These are phyloP conservation scores for Cladobotryum protrusum DNA, from an alignment of 2,329 filamentous ascomycete genomes.

Conservation along the genomic window DNA sequence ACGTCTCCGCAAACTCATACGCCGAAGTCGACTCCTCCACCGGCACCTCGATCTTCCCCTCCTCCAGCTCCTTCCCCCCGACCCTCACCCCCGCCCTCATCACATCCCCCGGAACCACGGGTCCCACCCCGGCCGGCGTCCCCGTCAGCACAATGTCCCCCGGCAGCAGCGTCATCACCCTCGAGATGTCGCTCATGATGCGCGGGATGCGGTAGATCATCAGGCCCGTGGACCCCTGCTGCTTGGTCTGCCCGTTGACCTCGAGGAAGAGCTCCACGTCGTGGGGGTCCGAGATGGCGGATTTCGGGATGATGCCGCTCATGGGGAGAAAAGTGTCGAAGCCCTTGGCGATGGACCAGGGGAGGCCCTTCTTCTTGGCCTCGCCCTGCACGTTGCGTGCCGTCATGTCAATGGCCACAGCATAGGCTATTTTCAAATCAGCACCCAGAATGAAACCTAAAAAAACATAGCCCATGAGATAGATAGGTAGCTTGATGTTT, in stretches of 20 bases:
- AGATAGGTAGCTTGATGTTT: too few species aligned
- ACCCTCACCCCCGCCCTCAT: slow-evolving; percentile 80
- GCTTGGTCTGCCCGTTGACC: slow-evolving; percentile 72
- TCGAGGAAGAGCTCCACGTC: slow-evolving; percentile 78
- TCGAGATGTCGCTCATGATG: slow-evolving; percentile 83
- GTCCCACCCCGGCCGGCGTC: slow-evolving; percentile 91
- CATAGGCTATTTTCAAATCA: slow-evolving; percentile 55
- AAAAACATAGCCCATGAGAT: not conserved
- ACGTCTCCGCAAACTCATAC: slow-evolving; percentile 74
- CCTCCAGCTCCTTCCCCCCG: slow-evolving; percentile 73
- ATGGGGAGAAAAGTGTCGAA: slow-evolving; percentile 97
- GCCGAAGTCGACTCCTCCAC: slow-evolving; percentile 73
- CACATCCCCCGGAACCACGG: slow-evolving; percentile 76
- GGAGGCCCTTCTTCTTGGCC: slow-evolving; percentile 89
- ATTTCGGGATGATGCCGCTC: slow-evolving; percentile 72
- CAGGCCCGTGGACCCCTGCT: slow-evolving; percentile 83
- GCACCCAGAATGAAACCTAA: not conserved
- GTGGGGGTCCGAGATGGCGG: slow-evolving; percentile 77
- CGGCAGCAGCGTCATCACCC: slow-evolving; percentile 87
- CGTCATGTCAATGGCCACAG: slow-evolving; percentile 94
- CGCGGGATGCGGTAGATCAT: slow-evolving; percentile 91
- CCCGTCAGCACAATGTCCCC: slow-evolving; percentile 95
- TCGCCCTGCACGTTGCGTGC: slow-evolving; percentile 92
- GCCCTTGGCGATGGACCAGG: slow-evolving; percentile 94
- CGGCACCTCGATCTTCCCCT: slow-evolving; percentile 75